These are phyloP conservation scores for Xylaria cubensis DNA, from an alignment of 495 filamentous ascomycete genomes.

Conservation along the genomic window DNA sequence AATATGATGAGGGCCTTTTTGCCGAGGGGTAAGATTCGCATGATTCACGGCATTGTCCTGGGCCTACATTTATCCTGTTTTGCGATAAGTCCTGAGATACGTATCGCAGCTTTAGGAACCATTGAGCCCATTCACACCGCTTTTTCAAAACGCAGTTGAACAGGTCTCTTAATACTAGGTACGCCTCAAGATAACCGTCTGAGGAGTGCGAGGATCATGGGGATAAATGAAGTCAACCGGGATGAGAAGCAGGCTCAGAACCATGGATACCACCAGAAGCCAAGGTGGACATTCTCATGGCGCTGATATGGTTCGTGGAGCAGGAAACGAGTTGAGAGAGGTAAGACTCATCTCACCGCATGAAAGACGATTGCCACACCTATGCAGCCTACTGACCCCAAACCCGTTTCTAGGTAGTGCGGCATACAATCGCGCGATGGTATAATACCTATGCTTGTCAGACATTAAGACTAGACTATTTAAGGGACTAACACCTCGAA, in stretches of 20 bases:
- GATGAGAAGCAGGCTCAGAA: not conserved
- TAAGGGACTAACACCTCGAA: not conserved
- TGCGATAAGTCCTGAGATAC: not conserved
- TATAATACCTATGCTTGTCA: conserved; percentile 1
- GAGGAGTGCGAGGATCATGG: not conserved
- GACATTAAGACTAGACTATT: not conserved
- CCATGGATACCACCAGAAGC: not conserved
- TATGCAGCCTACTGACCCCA: conserved; percentile 17
- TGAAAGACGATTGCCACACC: not conserved
- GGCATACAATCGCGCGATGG: not conserved
- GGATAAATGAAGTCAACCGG: not conserved
- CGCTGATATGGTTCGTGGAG: not conserved
- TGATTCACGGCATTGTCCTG: not conserved
- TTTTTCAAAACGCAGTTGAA: too few species aligned
- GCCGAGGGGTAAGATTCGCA: not conserved
- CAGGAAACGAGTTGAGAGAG: not conserved
- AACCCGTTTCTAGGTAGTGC: not conserved
- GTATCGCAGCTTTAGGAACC: not conserved
- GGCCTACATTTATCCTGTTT: not conserved
- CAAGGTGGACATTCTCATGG: not conserved
- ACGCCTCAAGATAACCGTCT: not conserved
- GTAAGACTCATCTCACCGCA: conserved; percentile 4
- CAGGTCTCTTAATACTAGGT: not conserved
- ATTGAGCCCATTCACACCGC: not conserved
- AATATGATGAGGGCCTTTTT: not conserved